Evolutionary conservation across 2,329 filamentous ascomycete genomes (phyloP).

Genomic region (Orbilia oligospora): DNA sequence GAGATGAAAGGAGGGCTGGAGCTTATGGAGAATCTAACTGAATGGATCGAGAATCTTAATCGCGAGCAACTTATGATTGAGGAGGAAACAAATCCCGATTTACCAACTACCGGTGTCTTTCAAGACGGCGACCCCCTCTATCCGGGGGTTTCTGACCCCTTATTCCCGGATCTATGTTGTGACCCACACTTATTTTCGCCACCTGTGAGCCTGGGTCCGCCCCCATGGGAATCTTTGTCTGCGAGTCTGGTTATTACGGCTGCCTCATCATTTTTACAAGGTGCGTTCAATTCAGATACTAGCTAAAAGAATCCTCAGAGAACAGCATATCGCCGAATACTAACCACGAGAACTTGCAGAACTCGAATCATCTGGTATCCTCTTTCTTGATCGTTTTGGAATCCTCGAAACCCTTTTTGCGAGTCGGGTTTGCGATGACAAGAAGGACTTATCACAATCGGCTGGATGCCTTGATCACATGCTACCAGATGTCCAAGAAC

Average conservation of each 20-base stretch:
- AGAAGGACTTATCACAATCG: neutral
- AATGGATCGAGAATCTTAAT: neutral
- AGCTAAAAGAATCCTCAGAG: no score
- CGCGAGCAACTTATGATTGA: neutral
- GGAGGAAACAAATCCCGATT: neutral
- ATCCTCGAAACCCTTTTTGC: neutral
- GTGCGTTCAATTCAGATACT: neutral
- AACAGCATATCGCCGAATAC: neutral
- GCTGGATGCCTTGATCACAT: no score
- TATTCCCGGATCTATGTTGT: neutral
- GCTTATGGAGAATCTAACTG: neutral
- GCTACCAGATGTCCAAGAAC: neutral
- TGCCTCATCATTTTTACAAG: neutral
- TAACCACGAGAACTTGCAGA: neutral
- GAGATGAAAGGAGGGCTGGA: slow-evolving; percentile 19
- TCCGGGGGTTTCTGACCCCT: neutral
- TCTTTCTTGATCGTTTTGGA: slow-evolving; percentile 1
- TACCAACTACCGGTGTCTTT: neutral
- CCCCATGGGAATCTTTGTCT: neutral
- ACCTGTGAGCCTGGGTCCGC: neutral
- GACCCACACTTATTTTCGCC: neutral
- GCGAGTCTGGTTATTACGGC: neutral
- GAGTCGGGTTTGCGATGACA: neutral
- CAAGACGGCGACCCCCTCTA: neutral
- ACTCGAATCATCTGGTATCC: neutral